phyloP scores from a whole-genome alignment of 139 green algal species.

The Haematococcus sp. region DNA sequence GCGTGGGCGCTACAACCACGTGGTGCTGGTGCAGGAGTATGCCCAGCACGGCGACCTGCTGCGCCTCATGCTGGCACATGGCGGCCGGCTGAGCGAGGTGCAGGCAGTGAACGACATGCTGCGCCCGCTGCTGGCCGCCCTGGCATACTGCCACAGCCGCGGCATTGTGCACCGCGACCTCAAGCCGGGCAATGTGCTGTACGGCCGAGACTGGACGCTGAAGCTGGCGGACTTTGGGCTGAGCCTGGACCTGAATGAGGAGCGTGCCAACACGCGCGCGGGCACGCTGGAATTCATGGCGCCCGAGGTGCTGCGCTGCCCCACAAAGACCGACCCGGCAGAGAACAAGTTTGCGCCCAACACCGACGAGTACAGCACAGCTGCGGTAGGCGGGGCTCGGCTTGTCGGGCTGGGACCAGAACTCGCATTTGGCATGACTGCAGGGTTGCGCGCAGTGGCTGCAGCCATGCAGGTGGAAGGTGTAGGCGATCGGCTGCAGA shows the following conservation, averaged over 20 bases:
- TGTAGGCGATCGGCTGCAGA: no score
- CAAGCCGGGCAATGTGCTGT: conserved; percentile 30
- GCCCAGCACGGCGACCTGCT: neutral
- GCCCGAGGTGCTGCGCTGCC: conserved; percentile 53
- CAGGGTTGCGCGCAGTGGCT: no score
- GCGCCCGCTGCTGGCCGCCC: neutral
- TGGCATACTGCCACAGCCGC: neutral
- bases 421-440: no score
- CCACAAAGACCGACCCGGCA: conserved; percentile 54
- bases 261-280: conserved; percentile 53
- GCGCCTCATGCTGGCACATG: neutral
- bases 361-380: neutral
- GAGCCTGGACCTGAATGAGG: conserved; percentile 43
- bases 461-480: no score
- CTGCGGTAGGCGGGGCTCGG: no score
- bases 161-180: conserved; percentile 33
- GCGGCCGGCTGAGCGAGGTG: neutral
- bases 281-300: conserved; percentile 57
- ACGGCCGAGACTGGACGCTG: conserved; percentile 18
- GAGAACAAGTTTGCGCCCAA: conserved; percentile 59
- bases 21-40: conserved; percentile 1
- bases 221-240: conserved; percentile 65
- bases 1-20: neutral
- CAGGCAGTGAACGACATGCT: neutral
- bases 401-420: no score